Evolutionary conservation across 2,329 filamentous ascomycete genomes (phyloP).

Genomic region (Fusarium tanahbumbuense): DNA sequence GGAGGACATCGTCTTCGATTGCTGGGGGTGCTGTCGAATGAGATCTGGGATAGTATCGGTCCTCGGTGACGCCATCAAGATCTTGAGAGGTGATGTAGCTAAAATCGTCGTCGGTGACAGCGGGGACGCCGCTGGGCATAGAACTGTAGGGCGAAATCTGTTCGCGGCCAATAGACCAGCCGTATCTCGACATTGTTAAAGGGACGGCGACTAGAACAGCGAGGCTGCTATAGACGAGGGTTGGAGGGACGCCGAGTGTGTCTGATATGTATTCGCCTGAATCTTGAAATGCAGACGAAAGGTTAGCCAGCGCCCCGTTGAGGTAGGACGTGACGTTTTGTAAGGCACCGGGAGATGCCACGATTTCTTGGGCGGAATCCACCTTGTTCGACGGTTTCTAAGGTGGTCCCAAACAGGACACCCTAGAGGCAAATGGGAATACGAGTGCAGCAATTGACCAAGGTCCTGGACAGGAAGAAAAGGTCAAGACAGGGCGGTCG

Average conservation of each 20-base stretch:
- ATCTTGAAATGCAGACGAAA: slow-evolving; percentile 61
- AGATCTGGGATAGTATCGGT: slow-evolving; percentile 57
- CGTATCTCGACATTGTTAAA: slow-evolving; percentile 67
- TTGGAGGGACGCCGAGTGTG: slow-evolving; percentile 62
- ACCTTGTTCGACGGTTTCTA: slow-evolving; percentile 63
- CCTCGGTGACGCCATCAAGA: slow-evolving; percentile 60
- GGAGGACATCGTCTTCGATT: slow-evolving; percentile 74
- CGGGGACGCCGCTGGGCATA: slow-evolving; percentile 61
- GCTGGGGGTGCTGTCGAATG: slow-evolving; percentile 50
- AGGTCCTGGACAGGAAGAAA: slow-evolving; percentile 35
- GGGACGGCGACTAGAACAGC: slow-evolving; percentile 62
- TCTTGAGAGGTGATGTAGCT: slow-evolving; percentile 87
- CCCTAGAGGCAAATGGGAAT: slow-evolving; percentile 47
- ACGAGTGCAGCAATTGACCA: slow-evolving; percentile 36
- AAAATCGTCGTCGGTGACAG: slow-evolving; percentile 81
- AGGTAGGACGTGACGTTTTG: slow-evolving; percentile 70
- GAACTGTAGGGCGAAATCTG: slow-evolving; percentile 66
- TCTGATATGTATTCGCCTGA: slow-evolving; percentile 65
- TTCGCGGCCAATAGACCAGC: slow-evolving; percentile 60
- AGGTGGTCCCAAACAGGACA: slow-evolving; percentile 53
- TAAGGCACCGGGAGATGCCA: slow-evolving; percentile 73
- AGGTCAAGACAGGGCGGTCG: slow-evolving; percentile 39
- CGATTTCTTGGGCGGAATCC: slow-evolving; percentile 68
- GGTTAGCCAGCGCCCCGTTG: slow-evolving; percentile 62
- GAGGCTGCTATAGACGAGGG: slow-evolving; percentile 62